A percentile compares a stretch with the other conserved stretches of the same genome.
Conservation (phyloP, 164 flowering plant genomes). For the Hamamelis virginiana region DNA sequence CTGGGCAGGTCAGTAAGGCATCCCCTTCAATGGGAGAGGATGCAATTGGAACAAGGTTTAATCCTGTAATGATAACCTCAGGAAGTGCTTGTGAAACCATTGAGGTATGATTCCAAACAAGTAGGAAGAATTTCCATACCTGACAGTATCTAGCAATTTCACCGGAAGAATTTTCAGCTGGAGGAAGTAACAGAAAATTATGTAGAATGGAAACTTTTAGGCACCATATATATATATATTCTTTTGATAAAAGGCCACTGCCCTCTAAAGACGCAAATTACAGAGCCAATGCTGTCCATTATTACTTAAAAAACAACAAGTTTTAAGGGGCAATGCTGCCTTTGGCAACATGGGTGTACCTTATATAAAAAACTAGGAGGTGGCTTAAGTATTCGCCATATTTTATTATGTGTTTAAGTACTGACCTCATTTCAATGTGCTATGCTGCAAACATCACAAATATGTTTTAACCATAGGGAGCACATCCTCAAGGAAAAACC, state of each 20-base stretch:
- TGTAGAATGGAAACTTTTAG: background rate
- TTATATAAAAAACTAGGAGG: no score
- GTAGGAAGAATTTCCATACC: background rate
- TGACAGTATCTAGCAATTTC: background rate
- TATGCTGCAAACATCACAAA: background rate
- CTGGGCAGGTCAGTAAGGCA: background rate
- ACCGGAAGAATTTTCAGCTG: background rate
- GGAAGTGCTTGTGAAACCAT: background rate
- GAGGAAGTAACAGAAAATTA: background rate
- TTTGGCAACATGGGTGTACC: background rate
- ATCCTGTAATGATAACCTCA: background rate
- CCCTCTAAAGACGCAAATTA: no score
- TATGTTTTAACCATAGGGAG: background rate
- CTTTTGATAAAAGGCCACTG: no score
- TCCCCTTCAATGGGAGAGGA: background rate
- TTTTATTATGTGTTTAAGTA: background rate
- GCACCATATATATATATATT: no score
- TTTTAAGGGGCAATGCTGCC: background rate
- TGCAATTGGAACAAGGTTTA: no score
- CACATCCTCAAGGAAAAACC: background rate
- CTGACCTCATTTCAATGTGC: background rate
- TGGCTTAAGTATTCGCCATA: background rate
- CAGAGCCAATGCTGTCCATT: background rate
- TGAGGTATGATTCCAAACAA: background rate
- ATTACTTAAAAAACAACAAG: background rate